Evolutionary conservation across 306 rosid species (phyloP).

Genomic region (Prunus dulcis): DNA sequence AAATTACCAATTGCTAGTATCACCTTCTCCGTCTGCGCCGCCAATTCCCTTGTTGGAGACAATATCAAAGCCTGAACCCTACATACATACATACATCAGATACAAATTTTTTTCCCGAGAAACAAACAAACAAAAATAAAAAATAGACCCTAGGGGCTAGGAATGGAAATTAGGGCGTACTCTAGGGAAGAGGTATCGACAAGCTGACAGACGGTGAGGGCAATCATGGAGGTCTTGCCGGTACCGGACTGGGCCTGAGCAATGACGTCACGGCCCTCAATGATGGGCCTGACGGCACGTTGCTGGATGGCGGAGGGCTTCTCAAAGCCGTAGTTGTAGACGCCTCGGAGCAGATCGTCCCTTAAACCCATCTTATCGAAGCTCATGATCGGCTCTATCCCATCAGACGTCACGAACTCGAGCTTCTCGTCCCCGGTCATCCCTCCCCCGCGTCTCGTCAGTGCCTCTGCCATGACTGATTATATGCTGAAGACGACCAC

Average conservation of each 20-base stretch:
- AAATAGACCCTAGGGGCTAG: background rate
- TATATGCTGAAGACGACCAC: background rate
- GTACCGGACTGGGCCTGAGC: constrained; percentile 99
- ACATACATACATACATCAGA: background rate
- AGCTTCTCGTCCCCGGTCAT: constrained; percentile 51
- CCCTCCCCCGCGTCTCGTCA: constrained; percentile 1
- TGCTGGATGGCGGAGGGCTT: constrained; percentile 99
- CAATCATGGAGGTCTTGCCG: constrained; percentile 97
- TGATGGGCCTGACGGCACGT: constrained; percentile 87
- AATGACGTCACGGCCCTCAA: constrained; percentile 91
- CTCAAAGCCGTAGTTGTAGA: constrained; percentile 88
- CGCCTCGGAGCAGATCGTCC: constrained; percentile 85
- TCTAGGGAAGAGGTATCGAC: constrained; percentile 79
- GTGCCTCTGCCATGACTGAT: background rate
- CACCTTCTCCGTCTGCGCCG: constrained; percentile 90
- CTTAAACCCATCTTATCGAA: constrained; percentile 94
- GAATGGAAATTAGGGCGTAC: constrained; percentile 35
- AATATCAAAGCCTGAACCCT: constrained; percentile 88
- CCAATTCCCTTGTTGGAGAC: constrained; percentile 97
- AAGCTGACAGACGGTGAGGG: constrained; percentile 85
- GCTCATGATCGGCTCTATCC: constrained; percentile 68
- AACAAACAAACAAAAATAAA: background rate
- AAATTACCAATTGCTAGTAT: constrained; percentile 85
- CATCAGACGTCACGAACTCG: constrained; percentile 87
- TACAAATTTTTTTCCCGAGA: background rate